These are phyloP conservation scores for Stephanodiscus minutulus DNA, from an alignment of 108 stramenopile species.

Conservation along the genomic window DNA sequence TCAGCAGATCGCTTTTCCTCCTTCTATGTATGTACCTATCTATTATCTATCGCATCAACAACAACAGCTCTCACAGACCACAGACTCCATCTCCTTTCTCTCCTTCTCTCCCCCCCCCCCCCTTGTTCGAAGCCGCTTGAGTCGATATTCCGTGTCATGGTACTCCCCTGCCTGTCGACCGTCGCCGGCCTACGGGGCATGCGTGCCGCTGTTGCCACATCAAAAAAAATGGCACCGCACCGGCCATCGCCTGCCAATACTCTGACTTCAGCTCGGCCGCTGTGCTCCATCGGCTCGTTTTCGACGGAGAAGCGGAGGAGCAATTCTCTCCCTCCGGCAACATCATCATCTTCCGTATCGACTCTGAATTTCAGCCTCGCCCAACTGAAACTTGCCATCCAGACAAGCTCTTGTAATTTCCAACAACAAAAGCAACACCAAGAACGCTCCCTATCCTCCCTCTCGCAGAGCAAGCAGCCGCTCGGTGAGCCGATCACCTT, in stretches of 20 bases:
- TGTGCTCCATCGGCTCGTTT: constrained; percentile 1
- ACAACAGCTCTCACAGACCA: no score
- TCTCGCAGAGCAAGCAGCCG: neutral
- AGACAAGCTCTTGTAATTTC: neutral
- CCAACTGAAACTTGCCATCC: neutral
- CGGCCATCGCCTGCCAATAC: neutral
- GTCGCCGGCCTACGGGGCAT: neutral
- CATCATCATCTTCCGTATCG: neutral
- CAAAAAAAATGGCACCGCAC: neutral
- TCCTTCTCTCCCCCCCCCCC: no score
- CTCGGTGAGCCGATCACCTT: constrained; percentile 61
- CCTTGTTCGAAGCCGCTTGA: no score
- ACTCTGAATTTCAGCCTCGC: neutral
- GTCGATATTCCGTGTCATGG: neutral
- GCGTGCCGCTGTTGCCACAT: neutral
- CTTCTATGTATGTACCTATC: no score
- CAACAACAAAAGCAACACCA: neutral
- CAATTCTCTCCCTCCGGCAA: neutral
- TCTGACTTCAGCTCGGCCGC: neutral
- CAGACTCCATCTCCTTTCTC: no score
- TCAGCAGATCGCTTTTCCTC: no score
- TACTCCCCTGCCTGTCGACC: neutral
- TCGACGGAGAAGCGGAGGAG: neutral
- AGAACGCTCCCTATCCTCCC: constrained; percentile 5
- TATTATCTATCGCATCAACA: no score